Conservation (phyloP, 148 eudicot genomes). For the Cornus controversa region DNA sequence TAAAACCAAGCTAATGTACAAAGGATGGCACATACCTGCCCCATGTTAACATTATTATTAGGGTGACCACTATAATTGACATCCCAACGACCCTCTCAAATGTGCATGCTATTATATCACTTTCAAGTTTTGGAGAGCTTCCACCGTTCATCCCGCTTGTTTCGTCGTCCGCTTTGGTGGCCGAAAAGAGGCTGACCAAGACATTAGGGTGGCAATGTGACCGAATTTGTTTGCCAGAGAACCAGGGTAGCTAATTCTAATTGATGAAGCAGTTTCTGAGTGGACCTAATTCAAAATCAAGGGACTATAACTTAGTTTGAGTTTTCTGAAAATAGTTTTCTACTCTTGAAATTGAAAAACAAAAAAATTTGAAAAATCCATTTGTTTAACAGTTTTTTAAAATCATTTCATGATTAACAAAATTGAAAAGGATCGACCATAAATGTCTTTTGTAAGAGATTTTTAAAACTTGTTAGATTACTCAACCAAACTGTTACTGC, state of each 20-base stretch:
- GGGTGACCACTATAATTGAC: constrained; percentile 31
- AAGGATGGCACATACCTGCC: constrained; percentile 45
- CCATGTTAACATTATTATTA: constrained; percentile 41
- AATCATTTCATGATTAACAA: no score
- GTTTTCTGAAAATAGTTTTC: no score
- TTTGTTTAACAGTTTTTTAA: no score
- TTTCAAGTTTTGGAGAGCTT: neutral
- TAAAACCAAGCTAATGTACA: constrained; percentile 48
- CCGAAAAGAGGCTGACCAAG: constrained; percentile 1
- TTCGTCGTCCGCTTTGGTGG: neutral
- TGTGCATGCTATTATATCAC: neutral
- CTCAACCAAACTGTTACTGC: no score
- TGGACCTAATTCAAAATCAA: no score
- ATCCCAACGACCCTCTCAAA: constrained; percentile 28
- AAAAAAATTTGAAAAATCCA: no score
- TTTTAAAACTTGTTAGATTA: no score
- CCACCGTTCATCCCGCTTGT: neutral
- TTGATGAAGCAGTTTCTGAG: neutral
- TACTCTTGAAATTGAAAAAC: no score
- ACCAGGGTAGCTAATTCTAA: neutral
- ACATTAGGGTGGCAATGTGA: no score
- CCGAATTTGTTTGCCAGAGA: neutral
- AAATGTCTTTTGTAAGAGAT: no score
- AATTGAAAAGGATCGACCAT: no score
- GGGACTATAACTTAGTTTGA: no score